Base-by-base conservation (phyloP, 768 basidiomycete genomes). In the Macrolepiota albuminosa region DNA sequence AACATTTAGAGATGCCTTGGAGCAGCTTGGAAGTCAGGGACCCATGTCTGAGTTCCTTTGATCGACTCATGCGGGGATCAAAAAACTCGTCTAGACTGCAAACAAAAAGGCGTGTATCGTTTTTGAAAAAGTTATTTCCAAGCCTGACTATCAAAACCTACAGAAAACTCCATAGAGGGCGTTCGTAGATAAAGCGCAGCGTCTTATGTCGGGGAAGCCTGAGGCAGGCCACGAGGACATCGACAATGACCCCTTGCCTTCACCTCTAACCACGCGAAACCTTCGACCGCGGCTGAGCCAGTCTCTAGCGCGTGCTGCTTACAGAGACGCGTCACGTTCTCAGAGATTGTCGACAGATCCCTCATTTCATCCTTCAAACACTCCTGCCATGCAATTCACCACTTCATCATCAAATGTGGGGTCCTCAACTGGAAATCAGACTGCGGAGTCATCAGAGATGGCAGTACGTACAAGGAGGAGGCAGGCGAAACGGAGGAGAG, bases 181-280 rank as follows among this genome's bases (percentile, higher is more conserved):
- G 56, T 48, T 56, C 39, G 40, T 24, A 45, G 39, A 49, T 39
- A 58, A 58, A 56, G 45, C 50, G 43, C 31, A 39, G 54, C 51
- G 47, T 40, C 47, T 24, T 24, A 60, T 60, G 56, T 60, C 62
- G 26, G 37, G 48, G 18, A 63, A 58, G 59, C 61, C 53, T 63
- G 59, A 58, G 57, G 62, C 53, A 46, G 54, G 39, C 60, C 63
- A 64, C 63, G 63, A 61, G 60, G 45, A 29, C 58, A 31, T n/a
- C 16, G 11, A 54, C 54, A 40, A 64, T 59, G 59, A 55, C 40
- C 63, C 60, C 21, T 54, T 64, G 39, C 63, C 63, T 49, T 58
- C 45, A 16, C 63, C 63, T 36, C 45, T 64, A 50, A 64, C 63
- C 3, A 59, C 63, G 5, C 54, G 60, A 21, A 64, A 58, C 52